A percentile compares a stretch with the other conserved stretches of the same genome.
Evolutionary conservation across 2,329 filamentous ascomycete genomes (phyloP).

Genomic region (Clonostachys solani): DNA sequence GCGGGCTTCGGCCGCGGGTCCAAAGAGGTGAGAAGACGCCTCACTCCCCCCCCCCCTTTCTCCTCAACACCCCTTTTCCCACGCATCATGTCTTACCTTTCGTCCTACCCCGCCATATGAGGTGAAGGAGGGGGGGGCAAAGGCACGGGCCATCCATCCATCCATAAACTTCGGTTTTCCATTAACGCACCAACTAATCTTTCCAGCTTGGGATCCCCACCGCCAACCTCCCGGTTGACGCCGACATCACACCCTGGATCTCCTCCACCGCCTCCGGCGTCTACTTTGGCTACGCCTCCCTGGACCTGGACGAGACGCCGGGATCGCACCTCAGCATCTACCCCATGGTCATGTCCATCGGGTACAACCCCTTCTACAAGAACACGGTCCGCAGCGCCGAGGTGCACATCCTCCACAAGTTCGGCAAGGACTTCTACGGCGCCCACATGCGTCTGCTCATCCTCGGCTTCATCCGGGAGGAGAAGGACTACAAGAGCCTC

Average conservation of each 20-base stretch:
- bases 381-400: constrained; percentile 84
- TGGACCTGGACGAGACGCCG: constrained; percentile 52
- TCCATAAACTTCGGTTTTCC: not conserved
- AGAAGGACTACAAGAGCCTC: constrained; percentile 80
- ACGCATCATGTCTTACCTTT: not conserved
- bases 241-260: constrained; percentile 56
- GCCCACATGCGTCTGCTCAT: constrained; percentile 75
- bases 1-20: constrained; percentile 91
- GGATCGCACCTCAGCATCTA: constrained; percentile 54
- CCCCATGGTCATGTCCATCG: constrained; percentile 90
- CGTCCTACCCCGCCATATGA: no score
- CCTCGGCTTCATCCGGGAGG: constrained; percentile 82
- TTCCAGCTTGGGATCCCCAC: constrained; percentile 87
- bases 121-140: no score
- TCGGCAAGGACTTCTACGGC: constrained; percentile 80
- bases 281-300: constrained; percentile 88
- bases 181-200: not conserved
- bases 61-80: not conserved
- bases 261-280: constrained; percentile 68
- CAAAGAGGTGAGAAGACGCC: constrained; percentile 62
- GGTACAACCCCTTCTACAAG: constrained; percentile 97
- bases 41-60: not conserved
- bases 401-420: constrained; percentile 81
- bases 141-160: no score
- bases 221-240: constrained; percentile 81